Base-by-base conservation (phyloP, 139 green algal genomes). In the Coelastrella sp. region DNA sequence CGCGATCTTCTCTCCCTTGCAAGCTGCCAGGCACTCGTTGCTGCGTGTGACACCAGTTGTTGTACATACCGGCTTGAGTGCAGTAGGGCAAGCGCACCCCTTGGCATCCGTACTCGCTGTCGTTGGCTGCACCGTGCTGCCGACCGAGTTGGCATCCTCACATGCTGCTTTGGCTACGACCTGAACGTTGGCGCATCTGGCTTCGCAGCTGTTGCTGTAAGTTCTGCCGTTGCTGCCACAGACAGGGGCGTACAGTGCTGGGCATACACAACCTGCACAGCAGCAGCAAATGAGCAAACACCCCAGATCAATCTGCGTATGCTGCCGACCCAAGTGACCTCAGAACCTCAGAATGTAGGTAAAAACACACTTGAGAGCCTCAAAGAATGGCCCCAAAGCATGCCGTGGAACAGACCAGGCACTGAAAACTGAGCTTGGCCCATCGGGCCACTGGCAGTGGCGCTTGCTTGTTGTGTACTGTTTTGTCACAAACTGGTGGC, bases 11-110 rank as follows among this genome's bases (percentile, higher is more conserved):
- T 86, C 87, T 5, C 60, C 59, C 56, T 7, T 65, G 68, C 92
- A 94, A 6, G n/a, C 23, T 54, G 92, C 92, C 54, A 77, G 16
- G 75, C 92, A 94, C 3, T 73, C 75, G 74, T 94, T 94, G 83
- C 87, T 82, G 80, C 91, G 92, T 0, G 90, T 95, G 56, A 71
- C 60, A 20, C 88, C 91, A 19, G 92, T 85, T 6, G 76, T 91
- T n/a, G 77, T 85, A 76, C 92, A 94, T 17, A 92, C 80, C 0
- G 88, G 88, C 19, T 60, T 75, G 13, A 76, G 86, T 16, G 78
- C 61, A 20, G 74, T 73, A 2, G 83, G 65, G 57, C 89, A 92
- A 10, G 56, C 76, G 23, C 89, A 92, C 16, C 87, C 60, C 22
- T 32, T 78, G 19, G 17, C 87, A 17, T 47, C 54, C n/a, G n/a